These are phyloP conservation scores for Melampsora americana DNA, from an alignment of 1,284 basidiomycete genomes.

Conservation along the genomic window DNA sequence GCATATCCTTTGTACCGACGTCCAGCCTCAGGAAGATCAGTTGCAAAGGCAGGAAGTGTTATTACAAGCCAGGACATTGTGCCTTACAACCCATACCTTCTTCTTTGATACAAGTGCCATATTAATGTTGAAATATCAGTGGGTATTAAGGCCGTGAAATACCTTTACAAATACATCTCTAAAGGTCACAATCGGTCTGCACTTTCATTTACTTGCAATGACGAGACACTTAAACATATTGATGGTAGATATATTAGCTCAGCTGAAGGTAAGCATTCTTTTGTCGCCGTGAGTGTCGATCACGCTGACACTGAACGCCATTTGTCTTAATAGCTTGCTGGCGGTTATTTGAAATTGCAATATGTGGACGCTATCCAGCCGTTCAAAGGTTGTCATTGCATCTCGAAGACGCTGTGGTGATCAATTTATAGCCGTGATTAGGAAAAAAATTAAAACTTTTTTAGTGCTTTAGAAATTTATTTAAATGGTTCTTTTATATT, in stretches of 20 bases:
- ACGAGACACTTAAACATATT: too few species aligned
- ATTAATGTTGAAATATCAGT: conserved; percentile 58
- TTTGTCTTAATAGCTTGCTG: not conserved
- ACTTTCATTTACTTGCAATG: too few species aligned
- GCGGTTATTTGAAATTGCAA: not conserved
- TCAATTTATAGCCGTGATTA: too few species aligned
- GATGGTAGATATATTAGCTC: too few species aligned
- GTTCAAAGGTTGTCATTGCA: not conserved
- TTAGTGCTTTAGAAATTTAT: too few species aligned
- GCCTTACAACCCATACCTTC: conserved; percentile 55
- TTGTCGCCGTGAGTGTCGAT: too few species aligned
- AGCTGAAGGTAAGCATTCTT: too few species aligned
- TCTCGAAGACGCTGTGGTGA: not conserved
- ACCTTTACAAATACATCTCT: conserved; percentile 59
- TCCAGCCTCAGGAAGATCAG: not conserved
- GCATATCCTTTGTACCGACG: conserved; percentile 54
- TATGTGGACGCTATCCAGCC: not conserved
- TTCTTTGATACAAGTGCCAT: conserved; percentile 56
- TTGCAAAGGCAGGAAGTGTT: not conserved
- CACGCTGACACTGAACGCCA: too few species aligned
- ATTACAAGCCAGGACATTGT: conserved; percentile 53
- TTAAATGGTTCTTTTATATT: too few species aligned
- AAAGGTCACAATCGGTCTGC: conserved; percentile 58
- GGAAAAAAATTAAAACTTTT: too few species aligned
- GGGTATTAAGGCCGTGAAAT: conserved; percentile 56